A percentile compares a stretch with the other conserved stretches of the same genome.
Conservation (phyloP, 768 basidiomycete genomes). For the Mycena filopes region DNA sequence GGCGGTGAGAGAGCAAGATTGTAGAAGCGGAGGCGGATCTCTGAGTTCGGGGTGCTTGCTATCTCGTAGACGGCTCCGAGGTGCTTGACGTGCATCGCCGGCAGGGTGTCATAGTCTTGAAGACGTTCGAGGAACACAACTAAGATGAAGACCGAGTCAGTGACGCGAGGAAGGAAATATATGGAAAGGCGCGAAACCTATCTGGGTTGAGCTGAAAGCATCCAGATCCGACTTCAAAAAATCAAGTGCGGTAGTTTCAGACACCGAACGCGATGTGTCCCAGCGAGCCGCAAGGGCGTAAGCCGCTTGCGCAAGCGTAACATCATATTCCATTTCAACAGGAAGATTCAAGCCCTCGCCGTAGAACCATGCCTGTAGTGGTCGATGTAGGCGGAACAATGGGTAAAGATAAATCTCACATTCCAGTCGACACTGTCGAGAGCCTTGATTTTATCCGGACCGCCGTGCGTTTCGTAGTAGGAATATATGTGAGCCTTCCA, state of each 20-base stretch:
- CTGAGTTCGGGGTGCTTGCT: constrained; percentile 72
- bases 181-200: constrained; percentile 55
- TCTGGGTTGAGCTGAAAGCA: constrained; percentile 80
- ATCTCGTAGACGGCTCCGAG: constrained; percentile 67
- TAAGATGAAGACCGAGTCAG: constrained; percentile 40
- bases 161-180: not conserved
- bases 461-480: constrained; percentile 72
- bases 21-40: constrained; percentile 85
- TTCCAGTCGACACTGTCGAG: constrained; percentile 84
- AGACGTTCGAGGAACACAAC: constrained; percentile 89
- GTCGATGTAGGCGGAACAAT: too few relatives aligned
- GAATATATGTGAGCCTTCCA: constrained; percentile 85
- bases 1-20: constrained; percentile 69
- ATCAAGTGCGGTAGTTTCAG: constrained; percentile 49
- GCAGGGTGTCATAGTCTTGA: constrained; percentile 69
- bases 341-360: constrained; percentile 83
- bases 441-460: constrained; percentile 67
- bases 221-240: constrained; percentile 73
- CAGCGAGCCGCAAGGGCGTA: constrained; percentile 80
- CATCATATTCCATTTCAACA: constrained; percentile 80
- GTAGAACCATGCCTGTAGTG: constrained; percentile 77
- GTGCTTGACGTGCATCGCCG: constrained; percentile 64
- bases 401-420: too few relatives aligned
- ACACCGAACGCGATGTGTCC: constrained; percentile 70
- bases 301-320: constrained; percentile 73